Evolutionary conservation across 345 rosid species (phyloP), one percentile per base, ranked within the genome.

Genomic region (Gossypium anomalum): DNA sequence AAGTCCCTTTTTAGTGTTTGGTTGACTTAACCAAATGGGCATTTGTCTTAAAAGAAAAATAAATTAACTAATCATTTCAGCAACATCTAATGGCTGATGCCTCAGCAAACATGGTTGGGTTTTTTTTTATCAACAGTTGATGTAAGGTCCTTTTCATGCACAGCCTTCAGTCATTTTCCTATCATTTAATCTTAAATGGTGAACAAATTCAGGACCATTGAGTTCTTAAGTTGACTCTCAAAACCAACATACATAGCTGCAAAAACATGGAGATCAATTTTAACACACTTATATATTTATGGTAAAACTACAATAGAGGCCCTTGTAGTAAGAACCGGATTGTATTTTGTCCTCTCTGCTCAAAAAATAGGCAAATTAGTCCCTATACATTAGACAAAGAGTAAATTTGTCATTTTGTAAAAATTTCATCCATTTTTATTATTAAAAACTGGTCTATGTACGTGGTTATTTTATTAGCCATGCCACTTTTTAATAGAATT

Each of bases 21-120:
- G 34, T 66, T 67, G 71, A 67, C 71, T 67, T 67, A 45, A 45
- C 47, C 22, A 5, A 45, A 67, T 67, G 71, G 71, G 53, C n/a
- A 12, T 48, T 12, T 45, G 71, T 10, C 23, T 29, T 16, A 16
- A 51, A 27, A 17, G 9, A 27, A 9, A 17, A n/a, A 64, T 34
- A 5, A 34, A 34, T 34, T 34, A 34, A 69, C 16, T 49, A 16
- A 69, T 69, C 59, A 69, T 69, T 69, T 27, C 72, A 27, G 51
- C 72, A 69, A 16, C 72, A 16, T 49, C 2, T 69, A 15, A 51
- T 69, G 58, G 72, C 59, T 27, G 23, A 49, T 68, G 72, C 45
- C 17, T n/a, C 9, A 25, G 23, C 25, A 4, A 59, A 23, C 38
- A 25, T 43, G 52, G 17, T 43, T 56, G 9, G 27, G 13, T 20